Percentiles rank a stretch among this genome's conserved stretches.
phyloP scores from a whole-genome alignment of 352 stramenopile species.

The Hyaloperonospora brassicae region DNA sequence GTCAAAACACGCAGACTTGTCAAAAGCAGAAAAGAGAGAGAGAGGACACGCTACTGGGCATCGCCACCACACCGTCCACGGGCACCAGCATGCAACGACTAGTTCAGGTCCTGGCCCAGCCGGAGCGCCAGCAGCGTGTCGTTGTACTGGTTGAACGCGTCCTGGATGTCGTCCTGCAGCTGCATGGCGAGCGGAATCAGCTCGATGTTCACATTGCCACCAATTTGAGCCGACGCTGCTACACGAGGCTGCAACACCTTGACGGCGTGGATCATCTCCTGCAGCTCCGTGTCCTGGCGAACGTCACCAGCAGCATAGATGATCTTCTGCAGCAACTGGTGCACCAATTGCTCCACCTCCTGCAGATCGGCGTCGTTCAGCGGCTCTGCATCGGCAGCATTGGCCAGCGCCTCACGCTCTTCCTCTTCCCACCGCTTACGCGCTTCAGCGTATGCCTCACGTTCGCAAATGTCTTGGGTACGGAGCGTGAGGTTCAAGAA shows the following conservation, averaged over 20 bases:
- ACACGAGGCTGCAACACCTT: slow-evolving; percentile 83
- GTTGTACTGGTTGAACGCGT: slow-evolving; percentile 89
- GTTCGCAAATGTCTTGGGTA: slow-evolving; percentile 82
- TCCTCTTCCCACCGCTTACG: slow-evolving; percentile 85
- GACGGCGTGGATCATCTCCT: slow-evolving; percentile 87
- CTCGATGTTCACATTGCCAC: slow-evolving; percentile 83
- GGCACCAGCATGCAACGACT: slow-evolving; percentile 20
- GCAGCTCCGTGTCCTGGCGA: slow-evolving; percentile 79
- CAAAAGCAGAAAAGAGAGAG: slow-evolving; percentile 23
- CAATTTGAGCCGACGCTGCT: slow-evolving; percentile 76
- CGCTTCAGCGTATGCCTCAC: slow-evolving; percentile 81
- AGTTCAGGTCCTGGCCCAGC: slow-evolving; percentile 78
- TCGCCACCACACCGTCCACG: slow-evolving; percentile 1
- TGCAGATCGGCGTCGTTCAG: slow-evolving; percentile 84
- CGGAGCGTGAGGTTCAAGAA: slow-evolving; percentile 85
- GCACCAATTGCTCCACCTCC: slow-evolving; percentile 84
- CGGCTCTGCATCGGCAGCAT: slow-evolving; percentile 75
- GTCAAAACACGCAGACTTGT: slow-evolving; percentile 24
- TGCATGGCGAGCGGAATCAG: slow-evolving; percentile 84
- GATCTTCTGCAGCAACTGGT: slow-evolving; percentile 84
- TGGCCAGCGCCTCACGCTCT: slow-evolving; percentile 78
- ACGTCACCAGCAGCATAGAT: slow-evolving; percentile 83
- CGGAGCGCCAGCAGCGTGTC: slow-evolving; percentile 80
- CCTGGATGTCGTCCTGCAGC: slow-evolving; percentile 86
- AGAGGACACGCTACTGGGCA: background rate